A percentile compares a stretch with the other conserved stretches of the same genome.
Conservation (phyloP, 2,329 filamentous ascomycete genomes). For the Aspergillus unguis region DNA sequence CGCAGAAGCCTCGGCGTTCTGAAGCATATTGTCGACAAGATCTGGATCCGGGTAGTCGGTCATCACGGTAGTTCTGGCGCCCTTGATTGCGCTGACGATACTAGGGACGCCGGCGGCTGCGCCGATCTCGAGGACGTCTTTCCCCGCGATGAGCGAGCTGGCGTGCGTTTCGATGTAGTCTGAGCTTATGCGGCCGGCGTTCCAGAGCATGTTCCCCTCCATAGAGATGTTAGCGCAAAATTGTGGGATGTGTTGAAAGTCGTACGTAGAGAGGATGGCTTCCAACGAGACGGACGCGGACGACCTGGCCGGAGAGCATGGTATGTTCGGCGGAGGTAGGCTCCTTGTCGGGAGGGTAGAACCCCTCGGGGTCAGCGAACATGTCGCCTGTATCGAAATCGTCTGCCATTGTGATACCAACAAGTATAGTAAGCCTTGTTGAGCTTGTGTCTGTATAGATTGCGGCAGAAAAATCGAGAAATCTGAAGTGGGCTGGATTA, state of each 20-base stretch:
- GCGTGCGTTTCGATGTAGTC: conserved; percentile 71
- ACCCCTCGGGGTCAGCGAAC: conserved; percentile 79
- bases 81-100: conserved; percentile 70
- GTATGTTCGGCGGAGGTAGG: conserved; percentile 71
- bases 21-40: conserved; percentile 72
- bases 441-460: too few relatives aligned
- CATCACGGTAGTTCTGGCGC: conserved; percentile 67
- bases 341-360: conserved; percentile 71
- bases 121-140: conserved; percentile 81
- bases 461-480: neutral
- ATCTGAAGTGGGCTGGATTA: neutral
- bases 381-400: conserved; percentile 50
- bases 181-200: conserved; percentile 75
- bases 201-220: conserved; percentile 84
- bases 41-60: conserved; percentile 88
- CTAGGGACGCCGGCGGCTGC: conserved; percentile 83
- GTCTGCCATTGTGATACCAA: conserved; percentile 22
- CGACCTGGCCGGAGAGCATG: conserved; percentile 61
- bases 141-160: conserved; percentile 57
- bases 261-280: conserved; percentile 79
- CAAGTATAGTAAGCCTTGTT: too few relatives aligned
- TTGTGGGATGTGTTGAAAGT: neutral
- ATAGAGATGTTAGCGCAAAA: conserved; percentile 10
- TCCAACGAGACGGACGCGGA: conserved; percentile 76
- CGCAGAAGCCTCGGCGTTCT: conserved; percentile 65